Evolutionary conservation across 192 early-diverging fungal genomes (phyloP).

Genomic region (Neocallimastix lanati): DNA sequence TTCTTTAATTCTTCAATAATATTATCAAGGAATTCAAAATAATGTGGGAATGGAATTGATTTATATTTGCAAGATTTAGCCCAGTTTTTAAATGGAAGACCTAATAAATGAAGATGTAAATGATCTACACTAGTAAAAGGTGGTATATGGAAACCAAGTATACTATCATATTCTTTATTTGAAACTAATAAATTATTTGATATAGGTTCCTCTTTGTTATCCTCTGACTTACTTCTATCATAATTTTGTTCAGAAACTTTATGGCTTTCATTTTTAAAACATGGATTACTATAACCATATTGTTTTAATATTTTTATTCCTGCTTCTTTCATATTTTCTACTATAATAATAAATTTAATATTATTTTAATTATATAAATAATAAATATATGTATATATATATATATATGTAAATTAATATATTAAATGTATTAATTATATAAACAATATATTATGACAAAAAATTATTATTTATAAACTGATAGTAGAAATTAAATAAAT

Average conservation of each 20-base stretch:
- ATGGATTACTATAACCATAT: not conserved
- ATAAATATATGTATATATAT: no score
- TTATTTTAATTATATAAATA: no score
- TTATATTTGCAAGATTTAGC: conserved; percentile 12
- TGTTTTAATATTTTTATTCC: not conserved
- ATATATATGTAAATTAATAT: no score
- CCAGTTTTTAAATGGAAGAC: conserved; percentile 22
- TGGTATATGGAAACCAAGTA: conserved; percentile 50
- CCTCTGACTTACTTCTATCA: not conserved
- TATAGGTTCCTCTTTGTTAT: not conserved
- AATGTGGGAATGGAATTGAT: not conserved
- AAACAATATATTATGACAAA: no score
- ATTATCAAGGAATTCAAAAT: not conserved
- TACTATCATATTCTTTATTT: not conserved
- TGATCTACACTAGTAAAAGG: conserved; percentile 49
- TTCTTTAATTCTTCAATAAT: not conserved
- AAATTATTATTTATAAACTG: no score
- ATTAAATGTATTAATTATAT: no score
- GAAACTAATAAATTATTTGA: not conserved
- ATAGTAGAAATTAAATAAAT: no score
- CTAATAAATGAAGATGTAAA: conserved; percentile 48
- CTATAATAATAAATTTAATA: no score
- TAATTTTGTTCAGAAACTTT: not conserved
- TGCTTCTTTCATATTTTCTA: not conserved
- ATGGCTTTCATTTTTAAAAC: not conserved